Evolutionary conservation across 2,329 filamentous ascomycete genomes (phyloP), one percentile per base, ranked within the genome.

Genomic region (Emergomyces africanus): DNA sequence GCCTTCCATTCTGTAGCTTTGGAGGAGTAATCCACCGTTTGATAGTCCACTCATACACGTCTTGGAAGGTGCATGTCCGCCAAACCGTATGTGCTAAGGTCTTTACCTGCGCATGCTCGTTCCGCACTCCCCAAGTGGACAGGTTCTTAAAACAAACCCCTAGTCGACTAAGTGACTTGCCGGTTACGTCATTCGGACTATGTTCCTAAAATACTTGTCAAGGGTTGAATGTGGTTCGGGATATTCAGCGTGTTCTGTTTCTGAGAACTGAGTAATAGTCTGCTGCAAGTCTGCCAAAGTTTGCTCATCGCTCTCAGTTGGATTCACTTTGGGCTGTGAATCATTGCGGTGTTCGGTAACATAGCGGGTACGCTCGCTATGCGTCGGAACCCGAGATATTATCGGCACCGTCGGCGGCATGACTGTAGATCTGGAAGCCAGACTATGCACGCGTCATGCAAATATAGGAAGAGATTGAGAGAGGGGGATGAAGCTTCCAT

Each of bases 1-100:
- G 76, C 41, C 80, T 75, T 5, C 75, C 77, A 60, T 77, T 71
- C 41, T 75, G 71, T 14, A 76, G 73, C 39, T 74, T 71, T 15
- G 73, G 71, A 14, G 75, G 67, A 41, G 70, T 71, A 10, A 80
- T 46, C 58, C 74, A 74, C 0, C 79, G 79, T 49, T 82, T 68
- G 62, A 80, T 77, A 1, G 77, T 71, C 59, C 75, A 76, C 20
- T 89, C 68, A 20, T 87, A 75, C 30, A 76, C 77, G 71, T 87
- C 89, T 2, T 89, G 75, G 65, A 90, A 85, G 0, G 87, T 88
- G 65, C 90, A 87, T 0, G 86, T 89, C n/a, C 86, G 86, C 41
- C 88, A 67, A 33, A 90, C 76, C 1, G 87, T 86, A 57, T 85
- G 81, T 0, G 86, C 86, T 0, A 90, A 71, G 0, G 86, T 89